These are phyloP conservation scores for Neurospora cerealis DNA, from an alignment of 495 filamentous ascomycete genomes.

Conservation along the genomic window DNA sequence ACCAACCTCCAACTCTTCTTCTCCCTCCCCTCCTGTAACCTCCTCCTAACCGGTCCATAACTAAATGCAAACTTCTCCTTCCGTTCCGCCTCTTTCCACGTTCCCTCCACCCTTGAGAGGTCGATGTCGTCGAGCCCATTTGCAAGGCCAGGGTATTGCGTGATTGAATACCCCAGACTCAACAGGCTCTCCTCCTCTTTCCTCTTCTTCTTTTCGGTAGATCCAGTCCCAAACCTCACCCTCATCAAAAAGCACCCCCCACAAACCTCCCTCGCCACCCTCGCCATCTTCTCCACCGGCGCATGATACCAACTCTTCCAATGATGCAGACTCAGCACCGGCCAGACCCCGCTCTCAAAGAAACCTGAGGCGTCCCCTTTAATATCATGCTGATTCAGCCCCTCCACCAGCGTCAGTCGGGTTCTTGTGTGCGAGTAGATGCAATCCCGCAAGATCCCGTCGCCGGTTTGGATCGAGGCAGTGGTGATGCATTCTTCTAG, in stretches of 20 bases:
- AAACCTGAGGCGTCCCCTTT: slow-evolving; percentile 50
- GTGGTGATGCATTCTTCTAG: slow-evolving; percentile 44
- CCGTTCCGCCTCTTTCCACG: slow-evolving; percentile 44
- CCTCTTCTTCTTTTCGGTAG: slow-evolving; percentile 21
- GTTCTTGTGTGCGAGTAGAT: slow-evolving; percentile 47
- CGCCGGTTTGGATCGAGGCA: slow-evolving; percentile 43
- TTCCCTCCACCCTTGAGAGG: slow-evolving; percentile 49
- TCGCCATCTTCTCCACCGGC: slow-evolving; percentile 50
- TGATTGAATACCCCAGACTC: slow-evolving; percentile 53
- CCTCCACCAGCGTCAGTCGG: slow-evolving; percentile 46
- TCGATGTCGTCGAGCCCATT: slow-evolving; percentile 38
- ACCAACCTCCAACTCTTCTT: slow-evolving; percentile 30
- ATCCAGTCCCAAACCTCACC: slow-evolving; percentile 40
- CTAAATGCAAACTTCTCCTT: slow-evolving; percentile 34
- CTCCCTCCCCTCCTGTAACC: slow-evolving; percentile 3
- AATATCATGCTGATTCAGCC: slow-evolving; percentile 56
- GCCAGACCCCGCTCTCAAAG: slow-evolving; percentile 49
- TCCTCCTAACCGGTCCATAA: slow-evolving; percentile 40
- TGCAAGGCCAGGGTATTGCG: slow-evolving; percentile 38
- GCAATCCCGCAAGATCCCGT: slow-evolving; percentile 53
- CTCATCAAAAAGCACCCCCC: slow-evolving; percentile 55
- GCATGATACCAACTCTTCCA: slow-evolving; percentile 45
- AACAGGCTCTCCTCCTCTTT: slow-evolving; percentile 31
- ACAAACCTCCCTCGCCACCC: slow-evolving; percentile 37
- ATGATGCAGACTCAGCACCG: slow-evolving; percentile 50